A percentile compares a stretch with the other conserved stretches of the same genome.
Conservation (phyloP, 331 rosid genomes). For the Telfairia occidentalis region DNA sequence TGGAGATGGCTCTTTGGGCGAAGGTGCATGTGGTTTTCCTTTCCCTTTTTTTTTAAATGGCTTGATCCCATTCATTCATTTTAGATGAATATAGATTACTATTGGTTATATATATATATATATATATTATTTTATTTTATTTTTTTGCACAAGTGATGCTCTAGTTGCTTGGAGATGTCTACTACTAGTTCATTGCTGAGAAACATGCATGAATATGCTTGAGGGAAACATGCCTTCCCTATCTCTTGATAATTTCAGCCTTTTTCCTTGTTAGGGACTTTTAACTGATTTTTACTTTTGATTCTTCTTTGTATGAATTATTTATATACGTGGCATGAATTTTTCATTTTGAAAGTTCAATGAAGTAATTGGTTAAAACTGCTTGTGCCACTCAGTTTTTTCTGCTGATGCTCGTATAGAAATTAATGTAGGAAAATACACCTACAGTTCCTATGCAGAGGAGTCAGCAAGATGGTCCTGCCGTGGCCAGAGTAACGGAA, state of each 20-base stretch:
- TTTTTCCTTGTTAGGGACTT: background rate
- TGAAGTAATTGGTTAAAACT: background rate
- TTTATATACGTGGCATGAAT: background rate
- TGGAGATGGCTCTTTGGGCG: conserved; percentile 99
- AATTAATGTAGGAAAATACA: conserved; percentile 54
- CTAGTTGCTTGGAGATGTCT: background rate
- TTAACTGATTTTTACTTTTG: conserved; percentile 4
- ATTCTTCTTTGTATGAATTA: background rate
- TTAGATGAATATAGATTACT: background rate
- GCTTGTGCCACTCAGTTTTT: background rate
- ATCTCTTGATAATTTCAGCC: background rate
- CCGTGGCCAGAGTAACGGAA: conserved; percentile 38
- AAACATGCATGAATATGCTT: background rate
- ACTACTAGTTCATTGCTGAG: background rate
- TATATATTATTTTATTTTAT: background rate
- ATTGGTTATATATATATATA: too few relatives aligned
- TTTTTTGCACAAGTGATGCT: background rate
- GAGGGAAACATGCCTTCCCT: background rate
- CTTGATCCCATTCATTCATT: background rate
- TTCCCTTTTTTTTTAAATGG: too few relatives aligned
- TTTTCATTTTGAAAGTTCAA: background rate
- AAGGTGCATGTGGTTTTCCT: conserved; percentile 47
- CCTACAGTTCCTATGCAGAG: conserved; percentile 46
- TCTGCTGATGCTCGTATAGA: background rate
- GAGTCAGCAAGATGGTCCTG: conserved; percentile 32